phyloP scores from a whole-genome alignment of 495 filamentous ascomycete species.

The Cetradonia linearis region DNA sequence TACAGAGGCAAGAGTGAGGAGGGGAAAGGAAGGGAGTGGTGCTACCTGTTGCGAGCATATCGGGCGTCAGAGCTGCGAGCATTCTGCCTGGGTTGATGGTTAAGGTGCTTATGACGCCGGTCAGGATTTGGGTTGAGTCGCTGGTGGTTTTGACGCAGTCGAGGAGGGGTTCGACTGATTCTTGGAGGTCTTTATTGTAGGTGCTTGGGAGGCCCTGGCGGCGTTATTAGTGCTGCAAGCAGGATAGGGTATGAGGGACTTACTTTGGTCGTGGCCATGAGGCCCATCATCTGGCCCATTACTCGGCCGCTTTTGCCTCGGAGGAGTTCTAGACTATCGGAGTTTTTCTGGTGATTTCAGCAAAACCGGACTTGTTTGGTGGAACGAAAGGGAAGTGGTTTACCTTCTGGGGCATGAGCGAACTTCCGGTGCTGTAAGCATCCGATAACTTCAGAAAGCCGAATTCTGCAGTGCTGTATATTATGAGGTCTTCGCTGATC shows the following conservation, averaged over 20 bases:
- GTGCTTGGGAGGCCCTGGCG: conserved; percentile 71
- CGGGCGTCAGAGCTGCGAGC: conserved; percentile 60
- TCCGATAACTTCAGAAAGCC: conserved; percentile 63
- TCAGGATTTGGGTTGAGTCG: conserved; percentile 80
- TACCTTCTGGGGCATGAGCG: conserved; percentile 73
- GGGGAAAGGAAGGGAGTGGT: no score
- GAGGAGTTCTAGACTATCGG: conserved; percentile 77
- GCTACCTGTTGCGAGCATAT: conserved; percentile 64
- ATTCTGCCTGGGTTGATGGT: conserved; percentile 63
- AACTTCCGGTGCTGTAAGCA: conserved; percentile 62
- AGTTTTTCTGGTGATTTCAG: conserved; percentile 36
- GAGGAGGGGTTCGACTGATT: conserved; percentile 78
- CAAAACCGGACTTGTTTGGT: conserved; percentile 39
- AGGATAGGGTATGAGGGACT: neutral
- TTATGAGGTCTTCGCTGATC: conserved; percentile 73
- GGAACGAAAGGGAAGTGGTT: neutral
- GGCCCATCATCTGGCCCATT: conserved; percentile 80
- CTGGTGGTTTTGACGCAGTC: conserved; percentile 79
- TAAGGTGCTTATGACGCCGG: conserved; percentile 60
- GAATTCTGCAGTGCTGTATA: conserved; percentile 63
- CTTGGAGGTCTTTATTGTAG: conserved; percentile 94
- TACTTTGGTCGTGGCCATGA: conserved; percentile 66
- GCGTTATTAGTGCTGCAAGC: neutral
- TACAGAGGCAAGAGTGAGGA: no score
- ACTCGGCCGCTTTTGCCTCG: conserved; percentile 77